These are phyloP conservation scores for Xylariales sp. DNA, from an alignment of 2,329 filamentous ascomycete species.

Conservation along the genomic window DNA sequence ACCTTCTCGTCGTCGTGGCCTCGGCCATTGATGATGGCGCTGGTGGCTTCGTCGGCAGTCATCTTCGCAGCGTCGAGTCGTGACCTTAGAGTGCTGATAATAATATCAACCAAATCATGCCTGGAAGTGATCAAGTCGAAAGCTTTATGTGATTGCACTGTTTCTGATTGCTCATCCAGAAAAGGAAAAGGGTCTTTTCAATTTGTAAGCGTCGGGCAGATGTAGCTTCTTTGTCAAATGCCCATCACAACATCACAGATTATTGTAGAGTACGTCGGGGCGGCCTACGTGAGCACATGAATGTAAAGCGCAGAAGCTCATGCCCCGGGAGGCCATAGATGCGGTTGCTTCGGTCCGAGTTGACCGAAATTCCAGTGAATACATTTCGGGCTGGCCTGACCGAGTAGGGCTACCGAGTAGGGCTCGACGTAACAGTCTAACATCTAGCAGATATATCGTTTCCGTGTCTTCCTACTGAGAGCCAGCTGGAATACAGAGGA, in stretches of 20 bases:
- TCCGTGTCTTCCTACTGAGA: not conserved
- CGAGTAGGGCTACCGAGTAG: slow-evolving; percentile 1
- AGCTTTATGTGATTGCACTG: not conserved
- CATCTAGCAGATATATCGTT: not conserved
- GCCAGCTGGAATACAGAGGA: slow-evolving; percentile 1
- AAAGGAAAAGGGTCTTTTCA: not conserved
- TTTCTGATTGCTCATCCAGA: not conserved
- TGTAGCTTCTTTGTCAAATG: slow-evolving; percentile 3
- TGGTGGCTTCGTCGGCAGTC: not conserved
- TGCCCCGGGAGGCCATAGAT: not conserved
- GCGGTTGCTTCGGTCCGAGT: slow-evolving; percentile 6
- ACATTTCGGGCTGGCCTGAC: slow-evolving; percentile 2
- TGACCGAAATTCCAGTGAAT: slow-evolving; percentile 3
- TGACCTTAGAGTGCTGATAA: not conserved
- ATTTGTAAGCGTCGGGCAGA: slow-evolving; percentile 2
- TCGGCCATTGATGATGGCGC: not conserved
- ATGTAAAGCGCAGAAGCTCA: slow-evolving; percentile 1
- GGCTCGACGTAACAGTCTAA: not conserved
- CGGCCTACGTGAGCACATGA: not conserved
- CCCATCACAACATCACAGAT: not conserved
- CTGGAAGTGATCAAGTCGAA: not conserved
- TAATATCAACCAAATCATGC: not conserved
- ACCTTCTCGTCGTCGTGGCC: not conserved
- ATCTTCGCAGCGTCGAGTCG: not conserved
- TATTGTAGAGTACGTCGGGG: not conserved